Evolutionary conservation across 257 asterid species (phyloP).

Genomic region (Solanum rostratum): DNA sequence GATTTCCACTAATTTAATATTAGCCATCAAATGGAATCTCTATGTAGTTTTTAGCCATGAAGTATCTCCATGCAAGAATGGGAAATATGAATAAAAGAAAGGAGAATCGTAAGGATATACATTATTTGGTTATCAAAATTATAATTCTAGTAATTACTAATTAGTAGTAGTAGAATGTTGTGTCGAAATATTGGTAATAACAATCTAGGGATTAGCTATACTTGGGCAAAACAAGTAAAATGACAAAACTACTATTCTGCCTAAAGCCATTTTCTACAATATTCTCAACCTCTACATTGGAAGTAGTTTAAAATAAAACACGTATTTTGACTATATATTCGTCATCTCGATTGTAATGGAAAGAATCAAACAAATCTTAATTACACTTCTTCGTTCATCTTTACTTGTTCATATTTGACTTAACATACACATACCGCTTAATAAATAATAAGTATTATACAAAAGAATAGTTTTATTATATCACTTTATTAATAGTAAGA

Average conservation of each 20-base stretch:
- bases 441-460: no score
- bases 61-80: not conserved
- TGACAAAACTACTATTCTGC: not conserved
- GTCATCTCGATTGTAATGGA: not conserved
- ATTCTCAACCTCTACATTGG: not conserved
- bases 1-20: not conserved
- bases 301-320: not conserved
- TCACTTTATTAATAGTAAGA: no score
- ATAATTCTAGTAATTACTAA: not conserved
- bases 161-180: not conserved
- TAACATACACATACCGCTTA: no score
- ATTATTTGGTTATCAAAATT: not conserved
- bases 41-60: not conserved
- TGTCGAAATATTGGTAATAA: not conserved
- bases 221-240: not conserved
- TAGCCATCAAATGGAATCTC: not conserved
- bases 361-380: not conserved
- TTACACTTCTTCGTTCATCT: not conserved
- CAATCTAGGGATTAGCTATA: not conserved
- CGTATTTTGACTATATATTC: not conserved
- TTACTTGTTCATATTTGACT: no score
- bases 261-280: not conserved
- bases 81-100: not conserved
- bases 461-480: no score
- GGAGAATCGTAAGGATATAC: not conserved